Conservation (phyloP, 1,284 basidiomycete species). For the Sporisorium exsertum region DNA sequence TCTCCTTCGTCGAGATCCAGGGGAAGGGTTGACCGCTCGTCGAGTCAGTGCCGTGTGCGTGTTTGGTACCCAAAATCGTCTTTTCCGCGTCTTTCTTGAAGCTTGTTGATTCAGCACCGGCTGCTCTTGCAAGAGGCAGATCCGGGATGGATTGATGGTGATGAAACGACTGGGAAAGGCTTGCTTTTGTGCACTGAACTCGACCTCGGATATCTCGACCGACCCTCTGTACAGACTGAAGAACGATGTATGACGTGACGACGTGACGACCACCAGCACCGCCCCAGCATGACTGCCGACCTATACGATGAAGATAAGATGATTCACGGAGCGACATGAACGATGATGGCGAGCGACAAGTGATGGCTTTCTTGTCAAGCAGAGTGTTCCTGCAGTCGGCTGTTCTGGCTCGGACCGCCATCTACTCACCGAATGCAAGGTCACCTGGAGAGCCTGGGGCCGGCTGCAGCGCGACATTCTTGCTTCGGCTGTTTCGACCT, state of each 20-base stretch:
- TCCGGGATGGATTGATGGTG: conserved; percentile 28
- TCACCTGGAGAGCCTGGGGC: conserved; percentile 53
- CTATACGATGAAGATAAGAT: conserved; percentile 10
- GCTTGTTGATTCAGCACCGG: conserved; percentile 33
- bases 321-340: conserved; percentile 1
- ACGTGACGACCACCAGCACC: conserved; percentile 1
- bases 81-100: conserved; percentile 41
- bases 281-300: not conserved
- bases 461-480: conserved; percentile 11
- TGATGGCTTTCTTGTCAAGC: conserved; percentile 11
- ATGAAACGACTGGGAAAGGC: conserved; percentile 41
- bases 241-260: conserved; percentile 29
- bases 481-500: conserved; percentile 34
- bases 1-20: conserved; percentile 52
- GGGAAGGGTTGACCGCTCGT: conserved; percentile 54
- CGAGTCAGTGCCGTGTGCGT: conserved; percentile 57
- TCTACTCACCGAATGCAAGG: conserved; percentile 35
- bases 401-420: conserved; percentile 52
- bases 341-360: conserved; percentile 16
- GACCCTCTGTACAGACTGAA: conserved; percentile 21
- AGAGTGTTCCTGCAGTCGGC: conserved; percentile 21
- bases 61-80: conserved; percentile 39
- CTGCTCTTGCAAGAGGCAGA: not conserved
- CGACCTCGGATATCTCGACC: conserved; percentile 20
- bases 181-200: conserved; percentile 49